Percentiles rank a stretch among this genome's conserved stretches.
Conservation (phyloP, 768 basidiomycete genomes). For the Coprinellus micaceus region DNA sequence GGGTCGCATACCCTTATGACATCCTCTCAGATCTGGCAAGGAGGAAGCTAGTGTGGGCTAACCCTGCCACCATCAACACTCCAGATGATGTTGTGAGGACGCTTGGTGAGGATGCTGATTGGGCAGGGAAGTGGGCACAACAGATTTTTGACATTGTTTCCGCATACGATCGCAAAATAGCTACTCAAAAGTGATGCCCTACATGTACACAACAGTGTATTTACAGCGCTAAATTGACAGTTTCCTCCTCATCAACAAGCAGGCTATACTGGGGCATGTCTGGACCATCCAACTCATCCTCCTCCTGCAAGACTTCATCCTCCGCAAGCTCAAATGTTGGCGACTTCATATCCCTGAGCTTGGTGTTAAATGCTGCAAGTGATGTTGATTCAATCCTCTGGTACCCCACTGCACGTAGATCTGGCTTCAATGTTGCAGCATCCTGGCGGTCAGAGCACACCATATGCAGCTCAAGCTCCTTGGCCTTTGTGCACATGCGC, state of each 20-base stretch:
- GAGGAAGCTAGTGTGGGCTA: neutral
- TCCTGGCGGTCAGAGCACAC: neutral
- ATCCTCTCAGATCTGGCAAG: neutral
- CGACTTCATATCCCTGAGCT: neutral
- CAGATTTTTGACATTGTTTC: neutral
- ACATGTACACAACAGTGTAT: no score
- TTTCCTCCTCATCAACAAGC: neutral
- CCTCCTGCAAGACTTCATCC: neutral
- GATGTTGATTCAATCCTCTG: neutral
- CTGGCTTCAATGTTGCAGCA: constrained; percentile 8
- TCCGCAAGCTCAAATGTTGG: neutral
- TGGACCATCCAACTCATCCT: neutral
- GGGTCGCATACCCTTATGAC: neutral
- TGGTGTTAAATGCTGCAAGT: neutral
- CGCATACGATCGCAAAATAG: neutral
- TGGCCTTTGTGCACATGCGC: neutral
- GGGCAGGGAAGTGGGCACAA: neutral
- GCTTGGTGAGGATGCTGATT: neutral
- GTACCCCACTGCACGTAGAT: constrained; percentile 15
- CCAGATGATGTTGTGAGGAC: neutral
- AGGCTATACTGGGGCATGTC: no score
- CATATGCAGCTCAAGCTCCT: neutral
- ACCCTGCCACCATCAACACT: neutral
- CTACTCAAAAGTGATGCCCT: no score
- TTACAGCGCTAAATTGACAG: neutral